Base-by-base conservation (phyloP, 1,139 yeast species). In the Candida pseudocylindracea region DNA sequence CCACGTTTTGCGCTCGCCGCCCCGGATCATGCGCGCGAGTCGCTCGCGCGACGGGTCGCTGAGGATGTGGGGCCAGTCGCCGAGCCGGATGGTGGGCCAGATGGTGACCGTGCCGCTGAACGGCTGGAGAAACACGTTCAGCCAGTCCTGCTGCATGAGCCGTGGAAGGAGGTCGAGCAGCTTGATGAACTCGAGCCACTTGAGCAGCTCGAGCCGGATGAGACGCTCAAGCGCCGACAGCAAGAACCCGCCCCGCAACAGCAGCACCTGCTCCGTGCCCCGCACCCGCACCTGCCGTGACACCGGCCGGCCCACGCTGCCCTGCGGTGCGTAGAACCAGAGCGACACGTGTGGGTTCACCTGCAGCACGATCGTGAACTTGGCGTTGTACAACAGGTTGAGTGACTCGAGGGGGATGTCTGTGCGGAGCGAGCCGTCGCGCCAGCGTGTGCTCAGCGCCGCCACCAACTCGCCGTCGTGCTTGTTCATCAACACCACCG, bases 281-380 rank as follows among this genome's bases (percentile, higher is more conserved):
- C 52, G 67, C n/a, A 74, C 50, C 37, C 75, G 61, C 1, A 63
- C 45, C 4, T 48, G 45, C 0, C 78, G 64, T 6, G 20, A 15
- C 11, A 78, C 80, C 0, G 92, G 92, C 35, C 76, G 57, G 0
- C 92, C 92, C 24, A 76, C 80, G 1, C 81, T 69, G 2, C 92
- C 92, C 41, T 74, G 65, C 12, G 88, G 83, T 3, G 85, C 78
- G 46, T 69, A 78, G 42, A 72, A 73, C 50, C 78, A 78, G 28
- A 78, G 55, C 36, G 76, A 65, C 31, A 78, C 74, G 46, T 78
- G 92, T 1, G 92, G 91, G 45, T 78, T 78, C 8, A 76, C 88
- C 49, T 78, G 92, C 7, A 83, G 72, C 26, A 78, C 91, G 34
- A 78, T 60, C 4, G 81, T 61, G 46, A 73, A 78, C 45, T 71